Percentiles rank a stretch among this genome's conserved stretches.
These are phyloP conservation scores for Acanthamoeba culbertsoni DNA, from an alignment of 208 protist genomes.

Conservation along the genomic window DNA sequence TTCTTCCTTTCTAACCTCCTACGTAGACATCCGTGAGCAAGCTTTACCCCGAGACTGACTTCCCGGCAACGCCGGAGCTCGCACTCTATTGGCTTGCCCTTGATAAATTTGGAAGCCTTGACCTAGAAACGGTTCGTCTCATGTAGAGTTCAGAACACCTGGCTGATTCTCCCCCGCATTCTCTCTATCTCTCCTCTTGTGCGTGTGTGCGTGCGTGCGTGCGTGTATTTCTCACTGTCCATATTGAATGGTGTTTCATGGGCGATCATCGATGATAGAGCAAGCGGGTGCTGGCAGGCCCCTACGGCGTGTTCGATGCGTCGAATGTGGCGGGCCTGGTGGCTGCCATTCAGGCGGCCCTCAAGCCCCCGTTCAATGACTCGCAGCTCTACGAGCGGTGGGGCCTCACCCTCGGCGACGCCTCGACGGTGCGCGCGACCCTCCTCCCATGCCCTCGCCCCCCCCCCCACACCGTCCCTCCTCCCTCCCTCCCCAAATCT, in stretches of 20 bases:
- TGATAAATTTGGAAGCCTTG: not conserved
- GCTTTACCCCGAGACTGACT: not conserved
- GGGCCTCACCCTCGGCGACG: not conserved
- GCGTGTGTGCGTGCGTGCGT: not conserved
- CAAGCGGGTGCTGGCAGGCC: not conserved
- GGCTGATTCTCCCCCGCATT: too few species aligned
- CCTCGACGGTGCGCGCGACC: not conserved
- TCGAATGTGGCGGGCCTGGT: not conserved
- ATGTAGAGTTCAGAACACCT: too few species aligned
- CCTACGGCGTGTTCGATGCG: not conserved
- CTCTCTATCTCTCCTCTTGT: not conserved
- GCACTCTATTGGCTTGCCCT: not conserved
- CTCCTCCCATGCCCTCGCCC: not conserved
- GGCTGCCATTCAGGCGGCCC: not conserved
- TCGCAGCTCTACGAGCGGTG: not conserved
- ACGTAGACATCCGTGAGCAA: not conserved
- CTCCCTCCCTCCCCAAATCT: too few species aligned
- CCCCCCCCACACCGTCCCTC: not conserved
- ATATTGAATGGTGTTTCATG: too few species aligned
- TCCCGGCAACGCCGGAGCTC: slow-evolving; percentile 19
- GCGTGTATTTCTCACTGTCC: too few species aligned
- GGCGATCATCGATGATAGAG: not conserved
- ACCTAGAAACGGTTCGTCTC: not conserved
- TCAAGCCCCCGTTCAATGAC: not conserved
- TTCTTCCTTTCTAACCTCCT: too few species aligned